These are phyloP conservation scores for Leccinum cinnamomeum DNA, from an alignment of 1,284 basidiomycete genomes.

Conservation along the genomic window DNA sequence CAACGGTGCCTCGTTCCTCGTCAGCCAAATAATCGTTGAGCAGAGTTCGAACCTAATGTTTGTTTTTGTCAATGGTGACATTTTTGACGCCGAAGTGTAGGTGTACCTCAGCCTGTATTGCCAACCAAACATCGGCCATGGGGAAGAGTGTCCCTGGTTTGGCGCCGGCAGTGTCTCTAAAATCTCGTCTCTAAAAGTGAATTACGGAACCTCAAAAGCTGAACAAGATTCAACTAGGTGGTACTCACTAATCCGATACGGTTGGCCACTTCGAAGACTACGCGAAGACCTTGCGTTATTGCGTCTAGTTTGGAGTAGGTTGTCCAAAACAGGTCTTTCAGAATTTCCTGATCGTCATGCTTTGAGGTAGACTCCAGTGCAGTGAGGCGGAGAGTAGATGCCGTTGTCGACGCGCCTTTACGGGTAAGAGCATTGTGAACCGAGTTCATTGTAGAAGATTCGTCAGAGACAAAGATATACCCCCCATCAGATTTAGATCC, in stretches of 20 bases:
- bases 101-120: conserved; percentile 85
- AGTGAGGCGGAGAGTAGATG: conserved; percentile 64
- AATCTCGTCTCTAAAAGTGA: conserved; percentile 71
- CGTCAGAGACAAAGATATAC: conserved; percentile 49
- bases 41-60: conserved; percentile 73
- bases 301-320: conserved; percentile 96
- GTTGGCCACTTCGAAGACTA: conserved; percentile 89
- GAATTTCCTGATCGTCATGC: conserved; percentile 78
- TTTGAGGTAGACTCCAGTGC: conserved; percentile 77
- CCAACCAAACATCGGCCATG: conserved; percentile 87
- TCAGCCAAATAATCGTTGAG: conserved; percentile 91
- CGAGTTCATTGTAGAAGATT: conserved; percentile 22
- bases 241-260: conserved; percentile 80
- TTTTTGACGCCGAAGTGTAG: neutral
- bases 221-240: conserved; percentile 3
- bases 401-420: conserved; percentile 35
- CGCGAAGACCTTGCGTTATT: conserved; percentile 89
- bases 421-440: conserved; percentile 11
- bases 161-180: conserved; percentile 78
- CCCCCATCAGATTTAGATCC: conserved; percentile 41
- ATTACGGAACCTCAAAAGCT: conserved; percentile 1
- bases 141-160: conserved; percentile 76
- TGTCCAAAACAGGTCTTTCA: conserved; percentile 97
- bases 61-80: conserved; percentile 9
- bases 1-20: conserved; percentile 75